These are phyloP conservation scores for Ceratocystiopsis minuta DNA, from an alignment of 2,329 filamentous ascomycete genomes.

Conservation along the genomic window DNA sequence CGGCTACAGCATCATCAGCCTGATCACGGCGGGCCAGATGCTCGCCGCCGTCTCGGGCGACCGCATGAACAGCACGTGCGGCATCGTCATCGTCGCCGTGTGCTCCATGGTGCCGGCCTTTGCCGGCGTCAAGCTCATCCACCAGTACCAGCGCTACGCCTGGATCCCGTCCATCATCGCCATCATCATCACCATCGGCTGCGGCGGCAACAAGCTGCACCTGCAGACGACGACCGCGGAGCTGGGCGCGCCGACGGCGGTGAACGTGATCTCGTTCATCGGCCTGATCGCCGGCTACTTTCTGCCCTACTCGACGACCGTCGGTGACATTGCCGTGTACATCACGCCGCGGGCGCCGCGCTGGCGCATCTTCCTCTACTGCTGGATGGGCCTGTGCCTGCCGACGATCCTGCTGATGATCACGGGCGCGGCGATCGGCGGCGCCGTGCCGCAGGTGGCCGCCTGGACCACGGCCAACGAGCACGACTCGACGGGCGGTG, in stretches of 20 bases:
- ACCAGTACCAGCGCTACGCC: slow-evolving; percentile 9
- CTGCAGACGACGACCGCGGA: slow-evolving; percentile 13
- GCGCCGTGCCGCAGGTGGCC: slow-evolving; percentile 34
- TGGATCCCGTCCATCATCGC: slow-evolving; percentile 9
- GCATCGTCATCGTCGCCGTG: slow-evolving; percentile 35
- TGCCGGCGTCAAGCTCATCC: slow-evolving; percentile 9
- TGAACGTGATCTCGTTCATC: slow-evolving; percentile 30
- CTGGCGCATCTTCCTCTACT: slow-evolving; percentile 31
- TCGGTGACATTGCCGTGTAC: slow-evolving; percentile 44
- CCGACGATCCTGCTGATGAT: slow-evolving; percentile 42
- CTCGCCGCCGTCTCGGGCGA: slow-evolving; percentile 34
- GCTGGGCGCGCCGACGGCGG: slow-evolving; percentile 9
- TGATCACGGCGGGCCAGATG: slow-evolving; percentile 41
- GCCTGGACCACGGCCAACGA: slow-evolving; percentile 35
- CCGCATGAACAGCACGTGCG: slow-evolving; percentile 31
- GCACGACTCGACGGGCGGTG: slow-evolving; percentile 34
- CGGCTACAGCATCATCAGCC: slow-evolving; percentile 45
- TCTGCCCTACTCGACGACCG: slow-evolving; percentile 41
- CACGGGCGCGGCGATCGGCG: slow-evolving; percentile 45
- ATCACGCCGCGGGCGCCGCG: slow-evolving; percentile 24
- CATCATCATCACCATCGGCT: slow-evolving; percentile 7
- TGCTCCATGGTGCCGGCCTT: slow-evolving; percentile 9
- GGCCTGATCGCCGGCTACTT: slow-evolving; percentile 46
- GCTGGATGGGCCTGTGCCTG: slow-evolving; percentile 34
- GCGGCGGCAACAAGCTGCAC: slow-evolving; percentile 6